These are phyloP conservation scores for Tulasnella sp. DNA, from an alignment of 768 basidiomycete species.

Conservation along the genomic window DNA sequence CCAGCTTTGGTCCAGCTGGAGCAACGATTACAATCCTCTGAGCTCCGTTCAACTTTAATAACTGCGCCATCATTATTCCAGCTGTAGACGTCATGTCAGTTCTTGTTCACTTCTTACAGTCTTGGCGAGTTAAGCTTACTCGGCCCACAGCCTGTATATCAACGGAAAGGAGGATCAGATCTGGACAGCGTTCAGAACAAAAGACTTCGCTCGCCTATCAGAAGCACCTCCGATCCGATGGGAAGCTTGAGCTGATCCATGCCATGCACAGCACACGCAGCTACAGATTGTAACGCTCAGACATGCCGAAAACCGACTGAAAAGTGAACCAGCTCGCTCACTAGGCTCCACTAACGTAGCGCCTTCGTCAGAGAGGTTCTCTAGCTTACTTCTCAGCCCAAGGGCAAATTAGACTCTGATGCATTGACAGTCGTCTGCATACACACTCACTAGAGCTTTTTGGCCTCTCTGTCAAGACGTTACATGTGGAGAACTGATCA, in stretches of 20 bases:
- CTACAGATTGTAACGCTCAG: constrained; percentile 22
- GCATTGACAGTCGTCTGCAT: too few species aligned
- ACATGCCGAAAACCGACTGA: neutral
- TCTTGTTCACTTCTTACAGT: too few species aligned
- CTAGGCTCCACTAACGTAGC: constrained; percentile 74
- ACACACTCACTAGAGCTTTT: constrained; percentile 48
- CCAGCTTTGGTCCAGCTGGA: constrained; percentile 85
- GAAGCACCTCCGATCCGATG: constrained; percentile 72
- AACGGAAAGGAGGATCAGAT: too few species aligned
- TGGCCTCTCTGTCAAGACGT: constrained; percentile 49
- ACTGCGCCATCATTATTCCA: constrained; percentile 79
- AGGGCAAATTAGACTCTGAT: too few species aligned
- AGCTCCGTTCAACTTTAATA: constrained; percentile 81
- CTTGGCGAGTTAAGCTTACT: neutral
- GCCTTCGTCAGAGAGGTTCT: constrained; percentile 80
- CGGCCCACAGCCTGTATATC: neutral
- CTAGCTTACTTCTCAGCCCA: constrained; percentile 40
- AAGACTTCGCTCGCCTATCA: constrained; percentile 27
- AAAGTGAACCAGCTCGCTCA: neutral
- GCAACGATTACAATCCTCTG: constrained; percentile 54
- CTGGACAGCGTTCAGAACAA: too few species aligned
- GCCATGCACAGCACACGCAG: constrained; percentile 84
- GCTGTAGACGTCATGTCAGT: constrained; percentile 29
- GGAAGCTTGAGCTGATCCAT: constrained; percentile 76
- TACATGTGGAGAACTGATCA: neutral